Conservation (phyloP, 495 filamentous ascomycete genomes). For the Podospora appendiculata region DNA sequence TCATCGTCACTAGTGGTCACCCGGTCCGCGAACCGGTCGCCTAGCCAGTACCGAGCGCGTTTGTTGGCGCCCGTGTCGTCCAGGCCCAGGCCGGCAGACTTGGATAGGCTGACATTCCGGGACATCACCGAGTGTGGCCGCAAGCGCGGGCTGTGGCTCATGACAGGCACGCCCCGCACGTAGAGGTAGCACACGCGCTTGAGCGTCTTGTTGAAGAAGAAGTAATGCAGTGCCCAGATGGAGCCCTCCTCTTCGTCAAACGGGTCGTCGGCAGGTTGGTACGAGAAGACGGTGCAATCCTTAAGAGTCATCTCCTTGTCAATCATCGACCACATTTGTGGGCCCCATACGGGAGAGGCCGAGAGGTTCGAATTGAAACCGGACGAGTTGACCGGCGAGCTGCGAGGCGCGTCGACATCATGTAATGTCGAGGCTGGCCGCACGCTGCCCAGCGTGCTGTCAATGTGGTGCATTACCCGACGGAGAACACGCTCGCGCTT, state of each 20-base stretch:
- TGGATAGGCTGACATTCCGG: slow-evolving; percentile 7
- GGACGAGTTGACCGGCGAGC: slow-evolving; percentile 20
- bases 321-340: slow-evolving; percentile 80
- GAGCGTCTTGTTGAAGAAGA: slow-evolving; percentile 89
- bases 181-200: slow-evolving; percentile 97
- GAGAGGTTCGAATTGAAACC: slow-evolving; percentile 19
- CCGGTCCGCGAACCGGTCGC: slow-evolving; percentile 47
- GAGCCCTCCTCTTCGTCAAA: slow-evolving; percentile 86
- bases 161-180: slow-evolving; percentile 74
- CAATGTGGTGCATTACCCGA: slow-evolving; percentile 73
- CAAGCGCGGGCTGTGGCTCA: slow-evolving; percentile 56
- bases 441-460: slow-evolving; percentile 77
- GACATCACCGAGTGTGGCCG: slow-evolving; percentile 14
- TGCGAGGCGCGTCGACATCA: slow-evolving; percentile 15
- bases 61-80: slow-evolving; percentile 7
- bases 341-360: slow-evolving; percentile 56
- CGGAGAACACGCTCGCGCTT: slow-evolving; percentile 66
- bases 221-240: slow-evolving; percentile 92
- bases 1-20: slow-evolving; percentile 35
- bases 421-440: slow-evolving; percentile 43
- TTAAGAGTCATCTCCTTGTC: slow-evolving; percentile 87
- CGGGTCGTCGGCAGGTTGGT: slow-evolving; percentile 73
- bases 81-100: slow-evolving; percentile 5
- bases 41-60: slow-evolving; percentile 53
- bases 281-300: slow-evolving; percentile 79